Percentiles rank a stretch among this genome's conserved stretches.
Evolutionary conservation across 352 stramenopile species (phyloP).

Genomic region (Hyaloperonospora brassicae): DNA sequence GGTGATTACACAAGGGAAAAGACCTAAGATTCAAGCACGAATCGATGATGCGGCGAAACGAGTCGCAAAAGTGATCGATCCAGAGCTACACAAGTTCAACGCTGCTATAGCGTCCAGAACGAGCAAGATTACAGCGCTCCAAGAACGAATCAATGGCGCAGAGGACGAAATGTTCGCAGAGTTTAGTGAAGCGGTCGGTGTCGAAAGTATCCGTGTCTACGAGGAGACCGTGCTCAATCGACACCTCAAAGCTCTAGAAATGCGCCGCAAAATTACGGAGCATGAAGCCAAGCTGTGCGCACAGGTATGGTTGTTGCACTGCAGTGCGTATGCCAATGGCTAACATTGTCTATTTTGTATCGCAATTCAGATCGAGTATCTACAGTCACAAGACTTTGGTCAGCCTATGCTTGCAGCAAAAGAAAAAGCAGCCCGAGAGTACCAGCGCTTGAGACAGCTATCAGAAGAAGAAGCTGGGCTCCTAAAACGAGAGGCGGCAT

Average conservation of each 20-base stretch:
- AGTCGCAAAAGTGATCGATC: conserved; percentile 43
- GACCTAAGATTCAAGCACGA: conserved; percentile 52
- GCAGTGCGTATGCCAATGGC: neutral
- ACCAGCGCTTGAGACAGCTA: conserved; percentile 45
- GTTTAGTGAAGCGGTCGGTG: conserved; percentile 70
- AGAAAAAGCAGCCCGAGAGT: conserved; percentile 38
- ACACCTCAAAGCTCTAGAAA: conserved; percentile 60
- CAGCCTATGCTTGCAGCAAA: conserved; percentile 38
- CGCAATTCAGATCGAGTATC: conserved; percentile 43
- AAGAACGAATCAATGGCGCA: conserved; percentile 58
- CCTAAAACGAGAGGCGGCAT: conserved; percentile 32
- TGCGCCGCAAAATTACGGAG: conserved; percentile 59
- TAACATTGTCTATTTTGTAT: conserved; percentile 10
- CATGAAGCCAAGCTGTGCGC: conserved; percentile 76
- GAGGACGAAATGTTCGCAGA: conserved; percentile 84
- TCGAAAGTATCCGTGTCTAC: conserved; percentile 81
- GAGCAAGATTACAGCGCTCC: conserved; percentile 31
- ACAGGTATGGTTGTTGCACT: conserved; percentile 35
- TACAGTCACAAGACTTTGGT: conserved; percentile 59
- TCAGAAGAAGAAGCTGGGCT: conserved; percentile 42
- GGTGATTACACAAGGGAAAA: conserved; percentile 58
- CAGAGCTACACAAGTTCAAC: conserved; percentile 59
- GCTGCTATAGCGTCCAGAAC: conserved; percentile 40
- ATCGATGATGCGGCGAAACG: conserved; percentile 48
- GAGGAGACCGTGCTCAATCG: conserved; percentile 90